phyloP scores from a whole-genome alignment of 2,329 filamentous ascomycete species.

The Alternaria burnsii region DNA sequence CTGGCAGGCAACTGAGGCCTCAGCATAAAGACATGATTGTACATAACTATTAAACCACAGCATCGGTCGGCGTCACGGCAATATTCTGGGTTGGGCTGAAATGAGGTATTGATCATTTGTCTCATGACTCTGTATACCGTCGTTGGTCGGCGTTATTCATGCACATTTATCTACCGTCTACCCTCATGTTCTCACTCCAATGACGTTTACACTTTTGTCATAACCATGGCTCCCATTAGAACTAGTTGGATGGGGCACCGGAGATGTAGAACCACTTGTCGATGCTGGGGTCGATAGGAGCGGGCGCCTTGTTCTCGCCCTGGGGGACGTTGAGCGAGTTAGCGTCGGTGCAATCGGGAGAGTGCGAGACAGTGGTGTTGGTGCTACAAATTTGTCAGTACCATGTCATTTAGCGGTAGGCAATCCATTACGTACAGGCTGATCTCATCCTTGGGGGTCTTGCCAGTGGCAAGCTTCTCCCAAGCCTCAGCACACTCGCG shows the following conservation, averaged over 20 bases:
- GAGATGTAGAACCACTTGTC: constrained; percentile 99
- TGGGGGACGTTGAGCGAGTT: constrained; percentile 78
- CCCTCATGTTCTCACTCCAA: constrained; percentile 1
- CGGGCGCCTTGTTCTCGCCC: constrained; percentile 81
- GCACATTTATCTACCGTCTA: constrained; percentile 11
- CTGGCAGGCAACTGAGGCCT: constrained; percentile 60
- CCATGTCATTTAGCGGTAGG: constrained; percentile 27
- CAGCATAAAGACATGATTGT: constrained; percentile 7
- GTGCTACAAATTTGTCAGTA: constrained; percentile 62
- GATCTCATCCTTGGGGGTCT: constrained; percentile 79
- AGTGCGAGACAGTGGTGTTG: constrained; percentile 81
- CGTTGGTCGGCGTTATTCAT: constrained; percentile 22
- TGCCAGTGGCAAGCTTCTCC: constrained; percentile 94
- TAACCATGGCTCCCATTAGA: constrained; percentile 4
- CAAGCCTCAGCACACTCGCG: constrained; percentile 96
- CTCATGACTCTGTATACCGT: constrained; percentile 31
- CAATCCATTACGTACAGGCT: constrained; percentile 73
- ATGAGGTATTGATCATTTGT: constrained; percentile 19
- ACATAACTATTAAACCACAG: constrained; percentile 9
- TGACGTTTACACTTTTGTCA: constrained; percentile 1
- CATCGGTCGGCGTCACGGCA: constrained; percentile 41
- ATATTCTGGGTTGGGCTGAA: constrained; percentile 10
- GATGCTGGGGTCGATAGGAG: constrained; percentile 92
- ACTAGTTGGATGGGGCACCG: constrained; percentile 66
- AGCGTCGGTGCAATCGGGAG: constrained; percentile 73